phyloP scores from a whole-genome alignment of 176 grass and related monocot genomes.

The Oryza coarctata region DNA sequence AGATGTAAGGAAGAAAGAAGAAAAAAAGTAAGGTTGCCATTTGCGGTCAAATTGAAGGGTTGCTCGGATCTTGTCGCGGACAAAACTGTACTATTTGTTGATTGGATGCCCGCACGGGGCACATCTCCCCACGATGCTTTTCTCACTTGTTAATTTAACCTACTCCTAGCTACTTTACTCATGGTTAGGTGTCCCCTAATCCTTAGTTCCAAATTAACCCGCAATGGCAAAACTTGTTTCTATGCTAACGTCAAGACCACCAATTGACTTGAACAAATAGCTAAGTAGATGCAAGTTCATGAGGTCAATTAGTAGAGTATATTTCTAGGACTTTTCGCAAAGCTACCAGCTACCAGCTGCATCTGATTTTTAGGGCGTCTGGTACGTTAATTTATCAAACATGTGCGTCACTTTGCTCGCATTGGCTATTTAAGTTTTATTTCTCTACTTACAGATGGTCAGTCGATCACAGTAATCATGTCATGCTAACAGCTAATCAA shows the following conservation, averaged over 20 bases:
- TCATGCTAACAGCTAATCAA: constrained; percentile 1
- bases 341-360: not conserved
- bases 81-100: not conserved
- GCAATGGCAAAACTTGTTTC: not conserved
- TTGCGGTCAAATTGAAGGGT: not conserved
- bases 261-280: no score
- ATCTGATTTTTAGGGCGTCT: not conserved
- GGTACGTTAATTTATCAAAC: not conserved
- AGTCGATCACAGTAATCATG: not conserved
- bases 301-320: not conserved
- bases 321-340: not conserved
- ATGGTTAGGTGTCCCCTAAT: not conserved
- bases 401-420: not conserved
- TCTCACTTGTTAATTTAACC: not conserved
- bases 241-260: no score
- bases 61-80: constrained; percentile 10
- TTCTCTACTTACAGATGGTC: not conserved
- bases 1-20: not conserved
- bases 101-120: not conserved
- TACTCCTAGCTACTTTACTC: no score
- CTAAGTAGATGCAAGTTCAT: no score
- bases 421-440: not conserved
- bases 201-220: not conserved
- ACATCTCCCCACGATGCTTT: not conserved
- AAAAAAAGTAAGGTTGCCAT: not conserved